phyloP scores from a whole-genome alignment of 805 yeast species.

The Saturnispora kantuleensis region DNA sequence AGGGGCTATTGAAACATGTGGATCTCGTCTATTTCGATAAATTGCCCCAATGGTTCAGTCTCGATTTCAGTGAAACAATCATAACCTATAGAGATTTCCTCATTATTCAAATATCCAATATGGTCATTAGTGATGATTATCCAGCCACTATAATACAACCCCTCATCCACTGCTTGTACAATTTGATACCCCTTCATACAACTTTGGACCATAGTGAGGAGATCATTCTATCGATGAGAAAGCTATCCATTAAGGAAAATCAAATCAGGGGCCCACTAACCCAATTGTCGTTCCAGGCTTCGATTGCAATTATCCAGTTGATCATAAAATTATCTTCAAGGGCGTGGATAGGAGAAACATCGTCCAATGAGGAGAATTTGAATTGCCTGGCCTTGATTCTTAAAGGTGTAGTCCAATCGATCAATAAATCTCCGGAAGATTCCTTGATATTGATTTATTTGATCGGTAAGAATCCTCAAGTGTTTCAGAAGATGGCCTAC shows the following conservation, averaged over 20 bases:
- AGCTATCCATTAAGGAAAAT: conserved; percentile 10
- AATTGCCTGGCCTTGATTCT: conserved; percentile 53
- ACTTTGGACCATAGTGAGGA: conserved; percentile 1
- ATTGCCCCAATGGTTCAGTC: conserved; percentile 44
- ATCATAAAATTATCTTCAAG: conserved; percentile 30
- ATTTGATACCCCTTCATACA: conserved; percentile 37
- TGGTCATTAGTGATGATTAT: conserved; percentile 28
- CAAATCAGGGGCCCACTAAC: conserved; percentile 9
- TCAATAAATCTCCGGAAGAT: conserved; percentile 40
- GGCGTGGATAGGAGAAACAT: conserved; percentile 27
- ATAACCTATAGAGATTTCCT: conserved; percentile 55
- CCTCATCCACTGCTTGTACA: conserved; percentile 50
- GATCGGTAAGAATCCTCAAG: conserved; percentile 32
- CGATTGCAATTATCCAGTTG: conserved; percentile 36
- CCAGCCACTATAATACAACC: conserved; percentile 34
- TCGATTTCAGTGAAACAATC: conserved; percentile 17
- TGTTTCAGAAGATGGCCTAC: conserved; percentile 29
- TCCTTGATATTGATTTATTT: conserved; percentile 46
- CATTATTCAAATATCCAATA: conserved; percentile 40
- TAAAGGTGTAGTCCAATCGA: conserved; percentile 43
- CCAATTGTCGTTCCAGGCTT: conserved; percentile 44
- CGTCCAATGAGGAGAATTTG: conserved; percentile 29
- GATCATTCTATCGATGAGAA: conserved; percentile 14
- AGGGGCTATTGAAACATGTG: conserved; percentile 37
- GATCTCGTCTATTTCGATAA: conserved; percentile 32